A percentile compares a stretch with the other conserved stretches of the same genome.
Evolutionary conservation across 768 basidiomycete species (phyloP).

Genomic region (Pholiota conissans): DNA sequence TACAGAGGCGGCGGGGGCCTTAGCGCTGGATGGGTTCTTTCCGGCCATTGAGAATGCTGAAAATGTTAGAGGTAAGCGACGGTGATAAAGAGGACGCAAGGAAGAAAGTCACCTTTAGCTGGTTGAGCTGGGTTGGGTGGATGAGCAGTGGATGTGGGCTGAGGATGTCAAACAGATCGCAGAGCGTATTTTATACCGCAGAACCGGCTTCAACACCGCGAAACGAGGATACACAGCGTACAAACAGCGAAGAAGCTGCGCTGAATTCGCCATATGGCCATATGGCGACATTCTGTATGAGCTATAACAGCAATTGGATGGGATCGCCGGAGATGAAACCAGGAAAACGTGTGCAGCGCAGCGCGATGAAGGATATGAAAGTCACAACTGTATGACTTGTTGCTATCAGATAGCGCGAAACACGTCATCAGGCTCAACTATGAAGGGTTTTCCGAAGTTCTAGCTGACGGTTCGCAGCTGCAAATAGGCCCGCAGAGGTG

Average conservation of each 20-base stretch:
- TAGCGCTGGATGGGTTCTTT: conserved; percentile 20
- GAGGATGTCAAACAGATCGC: neutral
- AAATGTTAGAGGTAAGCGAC: neutral
- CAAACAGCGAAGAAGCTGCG: conserved; percentile 19
- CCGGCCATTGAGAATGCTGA: conserved; percentile 19
- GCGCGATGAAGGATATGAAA: conserved; percentile 5
- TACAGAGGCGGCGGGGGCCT: conserved; percentile 17
- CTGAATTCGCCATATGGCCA: conserved; percentile 22
- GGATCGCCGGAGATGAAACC: conserved; percentile 22
- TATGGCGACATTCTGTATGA: conserved; percentile 10
- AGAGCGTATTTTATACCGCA: conserved; percentile 16
- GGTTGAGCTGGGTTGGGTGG: neutral
- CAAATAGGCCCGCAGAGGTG: neutral
- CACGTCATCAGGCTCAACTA: neutral
- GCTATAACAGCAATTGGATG: conserved; percentile 14
- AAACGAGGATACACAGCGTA: conserved; percentile 4
- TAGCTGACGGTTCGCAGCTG: conserved; percentile 1
- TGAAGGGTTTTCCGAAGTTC: conserved; percentile 7
- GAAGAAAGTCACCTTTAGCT: conserved; percentile 6
- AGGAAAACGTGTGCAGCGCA: conserved; percentile 14
- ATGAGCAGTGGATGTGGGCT: conserved; percentile 7
- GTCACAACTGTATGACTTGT: conserved; percentile 10
- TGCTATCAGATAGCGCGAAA: conserved; percentile 3
- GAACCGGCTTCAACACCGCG: conserved; percentile 8
- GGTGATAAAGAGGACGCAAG: neutral